These are phyloP conservation scores for Candida piceae DNA, from an alignment of 805 yeast genomes.

Conservation along the genomic window DNA sequence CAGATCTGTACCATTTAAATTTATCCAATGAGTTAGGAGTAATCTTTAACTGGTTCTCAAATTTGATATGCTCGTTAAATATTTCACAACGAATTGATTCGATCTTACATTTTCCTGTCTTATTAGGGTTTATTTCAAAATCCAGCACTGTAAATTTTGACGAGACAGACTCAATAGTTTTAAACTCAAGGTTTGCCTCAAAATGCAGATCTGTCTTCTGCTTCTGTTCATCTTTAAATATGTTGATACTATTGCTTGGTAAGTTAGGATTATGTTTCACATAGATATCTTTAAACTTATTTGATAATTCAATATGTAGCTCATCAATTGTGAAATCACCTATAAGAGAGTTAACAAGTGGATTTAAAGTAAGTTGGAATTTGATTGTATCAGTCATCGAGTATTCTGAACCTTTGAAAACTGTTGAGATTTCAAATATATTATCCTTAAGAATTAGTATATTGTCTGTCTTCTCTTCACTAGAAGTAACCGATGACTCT, in stretches of 20 bases:
- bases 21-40: conserved; percentile 1
- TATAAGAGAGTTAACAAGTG: conserved; percentile 22
- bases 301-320: conserved; percentile 18
- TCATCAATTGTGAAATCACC: conserved; percentile 12
- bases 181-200: conserved; percentile 15
- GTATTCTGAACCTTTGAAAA: conserved; percentile 12
- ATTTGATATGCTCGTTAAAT: conserved; percentile 7
- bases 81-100: conserved; percentile 14
- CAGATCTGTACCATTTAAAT: conserved; percentile 13
- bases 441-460: conserved; percentile 15
- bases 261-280: conserved; percentile 9
- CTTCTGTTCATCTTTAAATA: conserved; percentile 2
- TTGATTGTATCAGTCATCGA: conserved; percentile 18
- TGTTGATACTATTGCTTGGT: not conserved
- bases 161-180: too few species aligned
- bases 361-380: conserved; percentile 30
- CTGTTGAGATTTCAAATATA: conserved; percentile 14
- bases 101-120: conserved; percentile 23
- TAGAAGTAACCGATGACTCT: not conserved
- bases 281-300: conserved; percentile 8
- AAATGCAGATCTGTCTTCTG: conserved; percentile 6
- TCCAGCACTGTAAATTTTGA: conserved; percentile 18
- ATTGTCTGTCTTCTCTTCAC: conserved; percentile 1
- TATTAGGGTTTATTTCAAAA: conserved; percentile 15
- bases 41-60: conserved; percentile 13